Evolutionary conservation across 2,329 filamentous ascomycete species (phyloP).

Genomic region (Davidsoniella australis): DNA sequence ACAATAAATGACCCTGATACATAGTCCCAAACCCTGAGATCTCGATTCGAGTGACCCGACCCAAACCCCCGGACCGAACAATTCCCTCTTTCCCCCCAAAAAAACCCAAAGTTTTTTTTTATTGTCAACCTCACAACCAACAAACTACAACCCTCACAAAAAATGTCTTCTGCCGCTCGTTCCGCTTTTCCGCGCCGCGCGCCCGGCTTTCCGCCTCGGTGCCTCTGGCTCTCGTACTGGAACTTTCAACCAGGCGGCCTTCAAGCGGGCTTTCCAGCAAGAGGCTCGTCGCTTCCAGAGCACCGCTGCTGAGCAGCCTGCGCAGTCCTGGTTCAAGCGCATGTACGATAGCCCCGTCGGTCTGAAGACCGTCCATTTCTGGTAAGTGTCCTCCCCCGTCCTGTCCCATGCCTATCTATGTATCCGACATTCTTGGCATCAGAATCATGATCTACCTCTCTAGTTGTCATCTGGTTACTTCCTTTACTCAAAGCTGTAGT

Average conservation of each 20-base stretch:
- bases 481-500: neutral
- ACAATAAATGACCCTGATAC: too few species aligned
- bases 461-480: neutral
- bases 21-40: neutral
- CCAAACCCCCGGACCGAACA: neutral
- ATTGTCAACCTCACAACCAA: neutral
- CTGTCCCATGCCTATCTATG: too few species aligned
- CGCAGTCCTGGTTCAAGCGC: constrained; percentile 49
- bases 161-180: constrained; percentile 23
- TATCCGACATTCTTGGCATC: too few species aligned
- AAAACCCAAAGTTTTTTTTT: neutral
- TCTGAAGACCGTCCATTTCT: constrained; percentile 94
- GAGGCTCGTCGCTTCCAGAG: constrained; percentile 49
- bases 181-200: constrained; percentile 35
- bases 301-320: constrained; percentile 29
- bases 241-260: constrained; percentile 35
- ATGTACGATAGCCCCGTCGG: constrained; percentile 73
- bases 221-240: constrained; percentile 24
- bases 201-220: constrained; percentile 32
- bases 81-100: neutral
- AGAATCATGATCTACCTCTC: too few species aligned
- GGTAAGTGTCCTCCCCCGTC: constrained; percentile 34
- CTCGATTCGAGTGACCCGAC: neutral
- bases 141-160: neutral
- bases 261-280: constrained; percentile 23